phyloP scores from a whole-genome alignment of 371 early-diverging fungal species.

The Mucor plumbeus region DNA sequence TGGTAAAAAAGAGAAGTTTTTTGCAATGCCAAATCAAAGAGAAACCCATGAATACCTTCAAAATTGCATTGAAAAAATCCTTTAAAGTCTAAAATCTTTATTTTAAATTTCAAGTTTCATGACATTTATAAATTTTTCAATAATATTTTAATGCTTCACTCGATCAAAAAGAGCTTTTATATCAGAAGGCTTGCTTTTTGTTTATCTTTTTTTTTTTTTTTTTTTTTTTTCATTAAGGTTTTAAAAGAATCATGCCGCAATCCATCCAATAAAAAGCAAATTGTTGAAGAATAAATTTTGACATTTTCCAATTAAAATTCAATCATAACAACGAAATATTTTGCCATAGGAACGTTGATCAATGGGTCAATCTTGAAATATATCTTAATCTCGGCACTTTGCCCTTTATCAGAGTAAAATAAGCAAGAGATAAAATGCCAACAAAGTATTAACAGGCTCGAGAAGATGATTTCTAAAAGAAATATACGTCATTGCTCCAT shows the following conservation, averaged over 20 bases:
- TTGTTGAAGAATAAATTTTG: neutral
- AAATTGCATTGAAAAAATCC: neutral
- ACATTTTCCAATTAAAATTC: neutral
- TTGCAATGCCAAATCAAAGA: neutral
- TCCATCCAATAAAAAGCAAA: neutral
- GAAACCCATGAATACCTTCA: neutral
- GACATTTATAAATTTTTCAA: neutral
- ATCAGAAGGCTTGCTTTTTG: neutral
- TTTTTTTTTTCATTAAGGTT: neutral
- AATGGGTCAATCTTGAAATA: neutral
- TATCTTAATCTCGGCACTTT: neutral
- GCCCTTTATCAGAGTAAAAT: neutral
- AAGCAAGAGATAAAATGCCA: neutral
- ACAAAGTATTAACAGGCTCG: neutral
- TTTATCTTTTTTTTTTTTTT: neutral
- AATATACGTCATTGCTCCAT: neutral
- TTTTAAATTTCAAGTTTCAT: neutral
- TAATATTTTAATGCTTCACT: neutral
- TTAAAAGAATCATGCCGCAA: conserved; percentile 4
- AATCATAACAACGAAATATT: neutral
- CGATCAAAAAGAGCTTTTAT: neutral
- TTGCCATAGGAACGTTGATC: neutral
- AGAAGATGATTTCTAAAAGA: no score
- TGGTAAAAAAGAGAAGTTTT: neutral
- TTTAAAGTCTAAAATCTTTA: neutral